These are phyloP conservation scores for Cenchrus fungigraminus DNA, from an alignment of 176 grass and related monocot genomes.

Conservation along the genomic window DNA sequence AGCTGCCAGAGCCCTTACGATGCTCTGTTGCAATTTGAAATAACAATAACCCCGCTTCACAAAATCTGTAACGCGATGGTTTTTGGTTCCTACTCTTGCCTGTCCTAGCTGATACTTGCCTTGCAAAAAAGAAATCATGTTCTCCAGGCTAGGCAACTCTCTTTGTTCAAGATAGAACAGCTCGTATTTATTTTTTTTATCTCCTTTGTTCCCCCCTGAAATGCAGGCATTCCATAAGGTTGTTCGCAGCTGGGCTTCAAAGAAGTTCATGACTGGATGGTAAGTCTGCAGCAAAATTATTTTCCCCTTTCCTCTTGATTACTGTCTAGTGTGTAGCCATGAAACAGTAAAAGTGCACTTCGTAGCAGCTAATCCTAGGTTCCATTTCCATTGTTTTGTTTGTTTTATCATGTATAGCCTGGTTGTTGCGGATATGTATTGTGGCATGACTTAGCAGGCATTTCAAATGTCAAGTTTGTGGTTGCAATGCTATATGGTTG, in stretches of 20 bases:
- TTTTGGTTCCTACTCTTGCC: neutral
- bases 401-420: neutral
- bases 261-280: conserved; percentile 98
- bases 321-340: conserved; percentile 1
- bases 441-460: neutral
- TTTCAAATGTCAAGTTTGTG: conserved; percentile 22
- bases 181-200: neutral
- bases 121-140: conserved; percentile 15
- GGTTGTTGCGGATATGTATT: neutral
- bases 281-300: conserved; percentile 37
- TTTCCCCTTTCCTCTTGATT: neutral
- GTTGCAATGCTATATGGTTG: neutral
- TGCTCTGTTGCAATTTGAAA: neutral
- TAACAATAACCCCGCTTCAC: neutral
- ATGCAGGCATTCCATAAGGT: conserved; percentile 93
- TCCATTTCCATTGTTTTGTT: neutral
- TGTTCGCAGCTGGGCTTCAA: conserved; percentile 87
- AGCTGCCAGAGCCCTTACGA: neutral
- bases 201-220: conserved; percentile 9
- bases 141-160: neutral
- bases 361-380: neutral
- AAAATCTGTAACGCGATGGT: conserved; percentile 8
- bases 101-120: conserved; percentile 37
- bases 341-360: neutral
- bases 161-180: conserved; percentile 17